Percentiles rank a stretch among this genome's conserved stretches.
Conservation (phyloP, 306 rosid species). For the Inga oerstediana region DNA sequence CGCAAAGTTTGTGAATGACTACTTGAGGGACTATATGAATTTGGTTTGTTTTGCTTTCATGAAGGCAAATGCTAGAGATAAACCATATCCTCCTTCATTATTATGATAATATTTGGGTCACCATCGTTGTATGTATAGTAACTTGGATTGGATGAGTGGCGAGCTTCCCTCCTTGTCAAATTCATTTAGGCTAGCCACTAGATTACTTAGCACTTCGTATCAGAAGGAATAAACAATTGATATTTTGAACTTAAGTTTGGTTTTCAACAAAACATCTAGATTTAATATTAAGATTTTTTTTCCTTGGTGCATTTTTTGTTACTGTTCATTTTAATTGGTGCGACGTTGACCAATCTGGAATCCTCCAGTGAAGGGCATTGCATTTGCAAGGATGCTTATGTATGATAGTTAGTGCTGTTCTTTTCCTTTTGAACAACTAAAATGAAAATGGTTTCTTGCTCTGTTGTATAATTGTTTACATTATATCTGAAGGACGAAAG, state of each 20-base stretch:
- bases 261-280: neutral
- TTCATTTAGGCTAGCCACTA: neutral
- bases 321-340: conserved; percentile 3
- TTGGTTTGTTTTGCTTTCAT: neutral
- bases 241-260: too few species aligned
- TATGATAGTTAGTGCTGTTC: neutral
- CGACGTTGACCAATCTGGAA: neutral
- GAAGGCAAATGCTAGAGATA: conserved; percentile 2
- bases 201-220: neutral
- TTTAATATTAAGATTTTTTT: neutral
- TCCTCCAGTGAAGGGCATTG: neutral
- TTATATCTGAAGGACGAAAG: conserved; percentile 53
- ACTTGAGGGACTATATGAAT: neutral
- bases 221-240: neutral
- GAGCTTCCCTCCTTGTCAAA: neutral
- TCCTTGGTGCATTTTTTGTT: neutral
- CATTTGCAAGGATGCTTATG: neutral
- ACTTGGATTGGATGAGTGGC: neutral
- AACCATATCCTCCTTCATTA: neutral
- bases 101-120: neutral
- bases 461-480: conserved; percentile 5
- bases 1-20: neutral
- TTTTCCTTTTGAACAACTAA: neutral
- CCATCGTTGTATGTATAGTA: neutral
- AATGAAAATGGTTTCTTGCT: neutral